A percentile compares a stretch with the other conserved stretches of the same genome.
phyloP scores from a whole-genome alignment of 1,284 basidiomycete species.

The Moesziomyces parantarcticus region DNA sequence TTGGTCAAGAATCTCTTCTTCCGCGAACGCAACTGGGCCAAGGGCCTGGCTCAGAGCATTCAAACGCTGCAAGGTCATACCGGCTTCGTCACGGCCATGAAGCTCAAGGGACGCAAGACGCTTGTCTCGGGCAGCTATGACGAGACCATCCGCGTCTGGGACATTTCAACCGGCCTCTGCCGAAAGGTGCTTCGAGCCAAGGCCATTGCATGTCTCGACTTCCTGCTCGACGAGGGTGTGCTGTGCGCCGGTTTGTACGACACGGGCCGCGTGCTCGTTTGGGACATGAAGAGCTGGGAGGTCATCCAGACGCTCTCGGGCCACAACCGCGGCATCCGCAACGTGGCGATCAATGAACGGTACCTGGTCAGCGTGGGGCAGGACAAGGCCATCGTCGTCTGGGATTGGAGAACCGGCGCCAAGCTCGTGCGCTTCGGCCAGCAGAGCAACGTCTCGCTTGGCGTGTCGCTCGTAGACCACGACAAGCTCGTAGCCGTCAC shows the following conservation, averaged over 20 bases:
- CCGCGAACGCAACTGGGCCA: conserved; percentile 83
- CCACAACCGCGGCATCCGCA: conserved; percentile 74
- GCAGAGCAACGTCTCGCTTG: conserved; percentile 89
- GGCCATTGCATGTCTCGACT: conserved; percentile 89
- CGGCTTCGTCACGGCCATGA: conserved; percentile 85
- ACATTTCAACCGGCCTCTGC: conserved; percentile 76
- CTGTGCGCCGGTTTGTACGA: conserved; percentile 93
- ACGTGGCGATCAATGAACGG: conserved; percentile 84
- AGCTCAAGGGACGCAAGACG: conserved; percentile 74
- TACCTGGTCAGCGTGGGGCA: conserved; percentile 89
- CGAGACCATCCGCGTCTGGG: conserved; percentile 71
- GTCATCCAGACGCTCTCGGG: conserved; percentile 78
- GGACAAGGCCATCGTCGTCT: conserved; percentile 87
- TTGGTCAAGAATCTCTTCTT: conserved; percentile 84
- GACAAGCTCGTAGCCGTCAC: conserved; percentile 84
- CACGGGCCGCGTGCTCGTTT: conserved; percentile 73
- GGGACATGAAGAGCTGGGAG: conserved; percentile 46
- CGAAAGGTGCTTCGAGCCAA: conserved; percentile 83
- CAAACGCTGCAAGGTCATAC: conserved; percentile 84
- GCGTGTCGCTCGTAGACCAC: conserved; percentile 80
- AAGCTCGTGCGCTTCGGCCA: conserved; percentile 91
- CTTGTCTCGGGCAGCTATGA: conserved; percentile 90
- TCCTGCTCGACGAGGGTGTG: conserved; percentile 83
- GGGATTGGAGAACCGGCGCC: conserved; percentile 76
- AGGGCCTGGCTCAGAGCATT: conserved; percentile 77